phyloP scores from a whole-genome alignment of 108 stramenopile species.

The Cyclostephanos invisitatus region DNA sequence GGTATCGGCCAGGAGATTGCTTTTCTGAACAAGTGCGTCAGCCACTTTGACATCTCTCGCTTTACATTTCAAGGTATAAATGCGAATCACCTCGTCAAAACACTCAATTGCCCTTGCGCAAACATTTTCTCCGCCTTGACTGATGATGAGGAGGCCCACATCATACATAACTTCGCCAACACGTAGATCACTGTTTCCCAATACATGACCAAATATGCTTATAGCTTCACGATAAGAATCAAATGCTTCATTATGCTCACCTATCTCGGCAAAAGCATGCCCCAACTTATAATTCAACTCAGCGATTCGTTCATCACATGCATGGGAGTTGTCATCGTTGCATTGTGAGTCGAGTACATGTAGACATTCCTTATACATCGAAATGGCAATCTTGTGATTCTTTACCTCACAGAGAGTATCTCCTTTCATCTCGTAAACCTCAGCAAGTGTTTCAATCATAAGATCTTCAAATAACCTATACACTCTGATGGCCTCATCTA shows the following conservation, averaged over 20 bases:
- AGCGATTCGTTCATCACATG: constrained; percentile 19
- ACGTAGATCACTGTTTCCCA: constrained; percentile 32
- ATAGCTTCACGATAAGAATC: constrained; percentile 35
- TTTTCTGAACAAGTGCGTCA: constrained; percentile 37
- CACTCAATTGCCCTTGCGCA: constrained; percentile 38
- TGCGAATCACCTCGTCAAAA: constrained; percentile 39
- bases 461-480: constrained; percentile 16
- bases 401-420: constrained; percentile 28
- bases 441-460: constrained; percentile 5
- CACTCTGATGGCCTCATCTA: constrained; percentile 35
- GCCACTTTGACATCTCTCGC: constrained; percentile 29
- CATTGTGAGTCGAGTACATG: neutral
- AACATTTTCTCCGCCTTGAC: constrained; percentile 19
- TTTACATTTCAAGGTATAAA: constrained; percentile 28
- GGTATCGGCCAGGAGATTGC: constrained; percentile 32
- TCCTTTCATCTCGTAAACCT: constrained; percentile 40
- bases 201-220: constrained; percentile 15
- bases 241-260: constrained; percentile 45
- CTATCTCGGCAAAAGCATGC: constrained; percentile 28
- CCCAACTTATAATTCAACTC: constrained; percentile 34
- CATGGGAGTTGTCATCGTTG: neutral
- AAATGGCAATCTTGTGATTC: constrained; percentile 18
- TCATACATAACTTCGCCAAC: constrained; percentile 44
- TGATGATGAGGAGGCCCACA: constrained; percentile 32
- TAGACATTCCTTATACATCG: constrained; percentile 28